A percentile compares a stretch with the other conserved stretches of the same genome.
Evolutionary conservation across 805 yeast genomes (phyloP).

Genomic region (Soucietia sequanensis): DNA sequence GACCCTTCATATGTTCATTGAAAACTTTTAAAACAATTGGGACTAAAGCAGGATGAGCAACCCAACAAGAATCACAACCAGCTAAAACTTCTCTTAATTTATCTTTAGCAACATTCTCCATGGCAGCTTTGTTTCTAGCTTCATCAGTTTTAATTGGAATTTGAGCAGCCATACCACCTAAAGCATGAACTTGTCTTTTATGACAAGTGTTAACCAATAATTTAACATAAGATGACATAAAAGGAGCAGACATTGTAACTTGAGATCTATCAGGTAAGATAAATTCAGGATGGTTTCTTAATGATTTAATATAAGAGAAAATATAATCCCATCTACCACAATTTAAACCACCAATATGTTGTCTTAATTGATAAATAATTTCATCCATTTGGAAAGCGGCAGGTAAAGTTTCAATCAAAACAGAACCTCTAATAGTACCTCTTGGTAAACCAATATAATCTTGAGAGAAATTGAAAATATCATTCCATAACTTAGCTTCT

Average conservation of each 20-base stretch:
- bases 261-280: slow-evolving; percentile 77
- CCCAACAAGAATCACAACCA: slow-evolving; percentile 90
- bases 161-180: slow-evolving; percentile 92
- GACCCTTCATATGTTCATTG: slow-evolving; percentile 76
- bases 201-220: slow-evolving; percentile 73
- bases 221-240: slow-evolving; percentile 76
- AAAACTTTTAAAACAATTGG: slow-evolving; percentile 71
- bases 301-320: slow-evolving; percentile 73
- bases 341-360: slow-evolving; percentile 76
- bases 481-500: slow-evolving; percentile 84
- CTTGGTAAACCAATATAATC: slow-evolving; percentile 66
- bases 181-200: slow-evolving; percentile 77
- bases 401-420: slow-evolving; percentile 78
- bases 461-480: slow-evolving; percentile 72
- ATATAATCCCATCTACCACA: slow-evolving; percentile 92
- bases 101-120: slow-evolving; percentile 72
- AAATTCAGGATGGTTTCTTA: slow-evolving; percentile 65
- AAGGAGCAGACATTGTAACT: slow-evolving; percentile 79
- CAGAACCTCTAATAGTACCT: slow-evolving; percentile 81
- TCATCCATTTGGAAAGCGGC: slow-evolving; percentile 88
- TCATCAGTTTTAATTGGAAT: slow-evolving; percentile 76
- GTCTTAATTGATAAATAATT: slow-evolving; percentile 71
- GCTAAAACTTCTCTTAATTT: slow-evolving; percentile 73
- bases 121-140: slow-evolving; percentile 60
- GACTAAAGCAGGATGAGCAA: slow-evolving; percentile 82